Evolutionary conservation across 2,329 filamentous ascomycete genomes (phyloP).

Genomic region (Knufia fluminis): DNA sequence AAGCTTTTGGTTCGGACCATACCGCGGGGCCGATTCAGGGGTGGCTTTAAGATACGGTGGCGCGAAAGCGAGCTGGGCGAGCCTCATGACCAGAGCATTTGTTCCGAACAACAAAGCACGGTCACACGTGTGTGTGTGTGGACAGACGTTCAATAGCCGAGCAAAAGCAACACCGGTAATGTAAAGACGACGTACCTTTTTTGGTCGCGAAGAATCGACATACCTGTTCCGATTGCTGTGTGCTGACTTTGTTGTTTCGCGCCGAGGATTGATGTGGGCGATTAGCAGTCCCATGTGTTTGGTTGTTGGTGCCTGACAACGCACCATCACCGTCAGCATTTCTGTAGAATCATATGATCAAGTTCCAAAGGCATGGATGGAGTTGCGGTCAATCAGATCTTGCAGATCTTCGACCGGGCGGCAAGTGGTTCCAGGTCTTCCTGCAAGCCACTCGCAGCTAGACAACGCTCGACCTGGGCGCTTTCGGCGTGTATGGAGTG

Average conservation of each 20-base stretch:
- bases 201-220: slow-evolving; percentile 34
- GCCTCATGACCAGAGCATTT: background rate
- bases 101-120: too few relatives aligned
- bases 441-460: slow-evolving; percentile 1
- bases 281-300: slow-evolving; percentile 7
- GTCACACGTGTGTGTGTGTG: too few relatives aligned
- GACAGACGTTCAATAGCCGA: background rate
- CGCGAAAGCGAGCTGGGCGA: background rate
- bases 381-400: slow-evolving; percentile 9
- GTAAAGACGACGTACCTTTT: slow-evolving; percentile 29
- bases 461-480: background rate
- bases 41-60: background rate
- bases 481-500: background rate
- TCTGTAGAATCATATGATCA: slow-evolving; percentile 5
- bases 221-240: slow-evolving; percentile 5
- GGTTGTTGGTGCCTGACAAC: slow-evolving; percentile 9
- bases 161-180: slow-evolving; percentile 6
- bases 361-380: background rate
- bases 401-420: slow-evolving; percentile 1
- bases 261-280: background rate
- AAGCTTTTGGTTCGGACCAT: background rate
- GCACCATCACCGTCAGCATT: slow-evolving; percentile 9
- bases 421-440: slow-evolving; percentile 3
- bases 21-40: background rate
- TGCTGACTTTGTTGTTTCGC: slow-evolving; percentile 2